Conservation (phyloP, 2,329 filamentous ascomycete genomes). For the Alternaria ventricosa region DNA sequence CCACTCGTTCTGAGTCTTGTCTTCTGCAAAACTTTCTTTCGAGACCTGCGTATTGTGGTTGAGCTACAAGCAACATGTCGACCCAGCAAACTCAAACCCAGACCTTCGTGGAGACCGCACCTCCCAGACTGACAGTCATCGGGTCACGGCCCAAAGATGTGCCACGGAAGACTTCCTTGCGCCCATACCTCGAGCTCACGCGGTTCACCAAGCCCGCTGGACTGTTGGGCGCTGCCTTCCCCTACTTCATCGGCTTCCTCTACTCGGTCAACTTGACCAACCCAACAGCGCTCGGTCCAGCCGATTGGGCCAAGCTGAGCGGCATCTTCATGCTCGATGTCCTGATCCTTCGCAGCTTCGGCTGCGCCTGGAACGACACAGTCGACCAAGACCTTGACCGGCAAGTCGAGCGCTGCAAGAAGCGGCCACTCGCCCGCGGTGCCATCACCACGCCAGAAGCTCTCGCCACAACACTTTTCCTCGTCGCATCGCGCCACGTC, state of each 20-base stretch:
- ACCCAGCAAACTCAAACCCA: neutral
- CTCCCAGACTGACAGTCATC: neutral
- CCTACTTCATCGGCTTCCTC: conserved; percentile 51
- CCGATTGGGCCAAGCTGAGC: conserved; percentile 15
- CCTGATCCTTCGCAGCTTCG: conserved; percentile 29
- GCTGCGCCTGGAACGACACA: conserved; percentile 63
- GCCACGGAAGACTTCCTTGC: conserved; percentile 3
- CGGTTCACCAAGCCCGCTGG: conserved; percentile 51
- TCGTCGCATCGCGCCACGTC: neutral
- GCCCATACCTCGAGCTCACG: conserved; percentile 50
- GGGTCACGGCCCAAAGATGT: neutral
- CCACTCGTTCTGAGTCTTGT: neutral
- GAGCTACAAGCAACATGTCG: neutral
- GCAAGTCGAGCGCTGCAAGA: conserved; percentile 39
- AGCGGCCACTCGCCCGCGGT: conserved; percentile 49
- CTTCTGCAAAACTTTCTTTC: neutral
- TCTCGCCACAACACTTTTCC: conserved; percentile 1
- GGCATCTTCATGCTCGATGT: conserved; percentile 57
- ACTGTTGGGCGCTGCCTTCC: conserved; percentile 57
- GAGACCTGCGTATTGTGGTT: neutral
- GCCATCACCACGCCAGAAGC: conserved; percentile 54
- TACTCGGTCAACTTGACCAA: conserved; percentile 37
- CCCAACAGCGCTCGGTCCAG: conserved; percentile 5
- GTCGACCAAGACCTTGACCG: conserved; percentile 63
- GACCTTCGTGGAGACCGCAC: conserved; percentile 3